A percentile compares a stretch with the other conserved stretches of the same genome.
phyloP scores from a whole-genome alignment of 768 basidiomycete species.

The Artomyces pyxidatus region DNA sequence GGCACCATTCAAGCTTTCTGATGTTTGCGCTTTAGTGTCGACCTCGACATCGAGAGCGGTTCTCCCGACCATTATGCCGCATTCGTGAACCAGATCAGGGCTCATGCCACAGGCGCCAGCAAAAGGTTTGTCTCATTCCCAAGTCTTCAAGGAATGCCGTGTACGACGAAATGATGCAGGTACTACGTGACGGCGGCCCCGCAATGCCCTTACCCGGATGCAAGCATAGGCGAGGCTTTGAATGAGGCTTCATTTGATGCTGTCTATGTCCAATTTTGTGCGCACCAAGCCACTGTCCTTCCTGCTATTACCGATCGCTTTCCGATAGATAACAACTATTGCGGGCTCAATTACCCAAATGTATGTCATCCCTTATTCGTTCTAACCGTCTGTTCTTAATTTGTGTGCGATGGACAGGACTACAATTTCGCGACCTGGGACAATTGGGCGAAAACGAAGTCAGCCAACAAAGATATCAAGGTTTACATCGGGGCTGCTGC shows the following conservation, averaged over 20 bases:
- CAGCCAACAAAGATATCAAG: conserved; percentile 38
- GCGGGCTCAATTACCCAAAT: conserved; percentile 35
- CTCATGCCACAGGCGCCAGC: conserved; percentile 25
- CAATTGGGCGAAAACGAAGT: conserved; percentile 35
- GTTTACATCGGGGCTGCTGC: conserved; percentile 40
- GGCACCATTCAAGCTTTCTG: not conserved
- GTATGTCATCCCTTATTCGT: conserved; percentile 33
- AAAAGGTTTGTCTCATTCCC: conserved; percentile 24
- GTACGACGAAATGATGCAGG: conserved; percentile 11
- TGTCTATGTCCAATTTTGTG: conserved; percentile 44
- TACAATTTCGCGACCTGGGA: conserved; percentile 40
- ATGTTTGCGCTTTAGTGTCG: conserved; percentile 20
- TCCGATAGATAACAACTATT: conserved; percentile 41
- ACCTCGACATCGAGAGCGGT: conserved; percentile 33
- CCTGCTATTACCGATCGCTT: not conserved
- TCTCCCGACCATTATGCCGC: conserved; percentile 25
- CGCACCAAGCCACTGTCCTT: conserved; percentile 1
- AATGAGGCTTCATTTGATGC: conserved; percentile 31
- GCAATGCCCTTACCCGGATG: conserved; percentile 32
- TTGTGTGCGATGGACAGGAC: no score
- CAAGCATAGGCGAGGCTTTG: conserved; percentile 25
- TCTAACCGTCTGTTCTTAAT: not conserved
- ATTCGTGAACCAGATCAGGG: conserved; percentile 30
- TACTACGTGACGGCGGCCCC: conserved; percentile 32
- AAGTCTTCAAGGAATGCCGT: not conserved